Conservation (phyloP, 805 yeast genomes). For the Scheffersomyces spartinae region DNA sequence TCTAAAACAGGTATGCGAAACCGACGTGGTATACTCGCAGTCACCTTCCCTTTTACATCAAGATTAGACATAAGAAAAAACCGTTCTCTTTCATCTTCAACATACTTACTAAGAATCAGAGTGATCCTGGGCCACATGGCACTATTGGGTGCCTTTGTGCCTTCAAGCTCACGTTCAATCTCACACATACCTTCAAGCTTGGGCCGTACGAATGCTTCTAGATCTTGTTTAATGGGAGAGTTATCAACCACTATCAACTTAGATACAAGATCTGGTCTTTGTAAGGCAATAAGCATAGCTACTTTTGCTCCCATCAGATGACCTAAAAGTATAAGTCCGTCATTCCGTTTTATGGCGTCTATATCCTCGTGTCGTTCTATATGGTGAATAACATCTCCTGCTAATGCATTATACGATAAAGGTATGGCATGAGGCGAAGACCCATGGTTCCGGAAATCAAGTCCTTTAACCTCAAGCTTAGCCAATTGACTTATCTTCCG, state of each 20-base stretch:
- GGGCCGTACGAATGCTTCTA: constrained; percentile 18
- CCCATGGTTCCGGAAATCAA: constrained; percentile 52
- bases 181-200: constrained; percentile 29
- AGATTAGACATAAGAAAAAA: constrained; percentile 29
- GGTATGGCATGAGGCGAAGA: constrained; percentile 32
- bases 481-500: constrained; percentile 18
- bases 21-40: constrained; percentile 14
- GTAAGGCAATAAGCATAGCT: constrained; percentile 34
- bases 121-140: constrained; percentile 10
- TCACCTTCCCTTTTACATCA: constrained; percentile 15
- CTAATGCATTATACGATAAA: constrained; percentile 31
- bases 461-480: constrained; percentile 22
- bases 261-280: constrained; percentile 25
- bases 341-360: constrained; percentile 6
- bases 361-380: constrained; percentile 14
- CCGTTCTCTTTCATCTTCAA: constrained; percentile 15
- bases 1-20: constrained; percentile 20
- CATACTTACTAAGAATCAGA: constrained; percentile 12
- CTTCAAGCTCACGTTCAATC: constrained; percentile 13
- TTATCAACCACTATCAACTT: constrained; percentile 39
- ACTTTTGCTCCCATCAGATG: constrained; percentile 57
- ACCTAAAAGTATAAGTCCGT: constrained; percentile 24
- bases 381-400: constrained; percentile 29
- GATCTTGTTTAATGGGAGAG: constrained; percentile 30
- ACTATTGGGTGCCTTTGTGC: constrained; percentile 16